phyloP scores from a whole-genome alignment of 129 eudicot species.

The Gnaphalium uliginosum region DNA sequence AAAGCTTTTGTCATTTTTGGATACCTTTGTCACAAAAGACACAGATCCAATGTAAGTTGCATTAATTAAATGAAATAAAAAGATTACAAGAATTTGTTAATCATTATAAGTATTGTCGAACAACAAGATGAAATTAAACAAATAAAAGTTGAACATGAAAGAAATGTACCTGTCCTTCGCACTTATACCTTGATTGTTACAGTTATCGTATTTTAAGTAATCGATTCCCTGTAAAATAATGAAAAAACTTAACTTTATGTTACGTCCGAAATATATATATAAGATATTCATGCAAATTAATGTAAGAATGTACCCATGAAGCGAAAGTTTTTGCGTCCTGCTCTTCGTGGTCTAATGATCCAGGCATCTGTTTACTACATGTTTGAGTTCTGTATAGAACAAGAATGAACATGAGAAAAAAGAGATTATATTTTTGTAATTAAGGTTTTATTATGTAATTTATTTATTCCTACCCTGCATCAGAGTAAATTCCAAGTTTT shows the following conservation, averaged over 20 bases:
- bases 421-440: neutral
- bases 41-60: slow-evolving; percentile 1
- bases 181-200: slow-evolving; percentile 54
- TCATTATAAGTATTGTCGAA: neutral
- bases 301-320: slow-evolving; percentile 60
- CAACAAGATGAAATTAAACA: neutral
- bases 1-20: slow-evolving; percentile 81
- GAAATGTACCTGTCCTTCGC: slow-evolving; percentile 55
- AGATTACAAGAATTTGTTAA: neutral
- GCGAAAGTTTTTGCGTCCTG: slow-evolving; percentile 96
- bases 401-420: slow-evolving; percentile 9
- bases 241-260: neutral
- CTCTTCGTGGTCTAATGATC: slow-evolving; percentile 83
- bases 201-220: slow-evolving; percentile 88
- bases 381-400: slow-evolving; percentile 61
- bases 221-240: slow-evolving; percentile 58
- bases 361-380: slow-evolving; percentile 83
- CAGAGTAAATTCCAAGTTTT: slow-evolving; percentile 93
- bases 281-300: neutral
- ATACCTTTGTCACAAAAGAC: slow-evolving; percentile 51
- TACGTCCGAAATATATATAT: neutral
- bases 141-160: neutral
- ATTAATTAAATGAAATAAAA: slow-evolving; percentile 5
- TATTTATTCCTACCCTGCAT: slow-evolving; percentile 67
- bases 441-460: neutral